Evolutionary conservation across 139 green algal species (phyloP).

Genomic region (Chloropicon primus): DNA sequence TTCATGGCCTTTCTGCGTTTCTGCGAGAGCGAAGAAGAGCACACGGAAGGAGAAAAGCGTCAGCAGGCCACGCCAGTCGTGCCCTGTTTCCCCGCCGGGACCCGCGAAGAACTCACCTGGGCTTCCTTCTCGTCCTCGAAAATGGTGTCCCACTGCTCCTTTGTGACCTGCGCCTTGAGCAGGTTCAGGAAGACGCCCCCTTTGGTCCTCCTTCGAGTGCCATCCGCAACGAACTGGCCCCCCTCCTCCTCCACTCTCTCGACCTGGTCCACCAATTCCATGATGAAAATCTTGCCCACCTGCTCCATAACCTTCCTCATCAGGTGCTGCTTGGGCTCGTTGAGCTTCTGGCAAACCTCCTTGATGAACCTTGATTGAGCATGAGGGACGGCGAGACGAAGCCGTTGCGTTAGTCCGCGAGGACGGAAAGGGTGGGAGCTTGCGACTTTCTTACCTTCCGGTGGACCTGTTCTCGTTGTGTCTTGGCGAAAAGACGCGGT

Average conservation of each 20-base stretch:
- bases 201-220: conserved; percentile 11
- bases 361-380: not conserved
- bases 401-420: not conserved
- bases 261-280: conserved; percentile 1
- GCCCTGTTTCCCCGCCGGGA: too few relatives aligned
- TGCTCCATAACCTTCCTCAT: conserved; percentile 7
- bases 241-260: conserved; percentile 16
- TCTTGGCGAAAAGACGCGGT: not conserved
- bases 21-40: not conserved
- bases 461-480: not conserved
- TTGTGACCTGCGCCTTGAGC: conserved; percentile 7
- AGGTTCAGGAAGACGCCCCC: conserved; percentile 33
- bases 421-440: not conserved
- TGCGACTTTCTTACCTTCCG: not conserved
- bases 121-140: conserved; percentile 21
- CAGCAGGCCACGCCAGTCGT: too few relatives aligned
- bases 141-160: conserved; percentile 19
- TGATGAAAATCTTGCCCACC: not conserved
- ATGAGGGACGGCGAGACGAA: too few relatives aligned
- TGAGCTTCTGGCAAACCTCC: not conserved
- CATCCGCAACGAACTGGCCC: conserved; percentile 20
- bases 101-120: too few relatives aligned
- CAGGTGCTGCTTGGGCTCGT: conserved; percentile 10
- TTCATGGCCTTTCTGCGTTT: not conserved
- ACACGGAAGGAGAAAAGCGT: not conserved